Percentiles rank a stretch among this genome's conserved stretches.
Evolutionary conservation across 1,284 basidiomycete species (phyloP).

Genomic region (Athelia psychrophila): DNA sequence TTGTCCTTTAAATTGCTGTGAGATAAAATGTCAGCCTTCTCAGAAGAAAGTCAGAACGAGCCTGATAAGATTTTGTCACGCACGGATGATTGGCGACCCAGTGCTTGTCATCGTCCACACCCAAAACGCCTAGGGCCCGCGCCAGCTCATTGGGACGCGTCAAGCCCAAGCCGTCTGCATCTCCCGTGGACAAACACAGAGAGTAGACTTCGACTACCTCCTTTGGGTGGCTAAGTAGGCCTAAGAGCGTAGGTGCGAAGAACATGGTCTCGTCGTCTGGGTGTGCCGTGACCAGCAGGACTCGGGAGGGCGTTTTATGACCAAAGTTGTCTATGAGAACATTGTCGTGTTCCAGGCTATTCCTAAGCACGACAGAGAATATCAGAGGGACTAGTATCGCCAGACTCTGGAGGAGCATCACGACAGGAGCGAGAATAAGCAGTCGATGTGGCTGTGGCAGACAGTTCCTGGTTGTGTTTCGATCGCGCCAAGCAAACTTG

Average conservation of each 20-base stretch:
- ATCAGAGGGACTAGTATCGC: not conserved
- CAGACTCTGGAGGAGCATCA: not conserved
- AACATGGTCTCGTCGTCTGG: slow-evolving; percentile 94
- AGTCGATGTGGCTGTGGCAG: too few relatives aligned
- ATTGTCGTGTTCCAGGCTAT: not conserved
- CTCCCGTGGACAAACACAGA: slow-evolving; percentile 64
- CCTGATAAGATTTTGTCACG: slow-evolving; percentile 29
- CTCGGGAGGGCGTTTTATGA: not conserved
- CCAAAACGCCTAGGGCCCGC: slow-evolving; percentile 68
- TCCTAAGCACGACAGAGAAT: not conserved
- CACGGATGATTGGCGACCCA: slow-evolving; percentile 73
- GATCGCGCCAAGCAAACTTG: too few relatives aligned
- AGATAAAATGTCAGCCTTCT: not conserved
- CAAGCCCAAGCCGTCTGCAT: slow-evolving; percentile 80
- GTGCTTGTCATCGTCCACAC: slow-evolving; percentile 56
- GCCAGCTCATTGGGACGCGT: slow-evolving; percentile 64
- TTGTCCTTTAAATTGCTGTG: slow-evolving; percentile 83
- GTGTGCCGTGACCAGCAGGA: slow-evolving; percentile 81
- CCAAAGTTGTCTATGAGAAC: not conserved
- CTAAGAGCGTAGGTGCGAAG: slow-evolving; percentile 79
- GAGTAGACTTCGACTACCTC: slow-evolving; percentile 39
- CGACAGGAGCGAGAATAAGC: not conserved
- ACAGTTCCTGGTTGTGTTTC: too few relatives aligned
- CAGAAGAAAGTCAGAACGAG: not conserved
- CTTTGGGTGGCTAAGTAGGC: slow-evolving; percentile 32